Base-by-base conservation (phyloP, 495 filamentous ascomycete species). In the Tuber indicum region DNA sequence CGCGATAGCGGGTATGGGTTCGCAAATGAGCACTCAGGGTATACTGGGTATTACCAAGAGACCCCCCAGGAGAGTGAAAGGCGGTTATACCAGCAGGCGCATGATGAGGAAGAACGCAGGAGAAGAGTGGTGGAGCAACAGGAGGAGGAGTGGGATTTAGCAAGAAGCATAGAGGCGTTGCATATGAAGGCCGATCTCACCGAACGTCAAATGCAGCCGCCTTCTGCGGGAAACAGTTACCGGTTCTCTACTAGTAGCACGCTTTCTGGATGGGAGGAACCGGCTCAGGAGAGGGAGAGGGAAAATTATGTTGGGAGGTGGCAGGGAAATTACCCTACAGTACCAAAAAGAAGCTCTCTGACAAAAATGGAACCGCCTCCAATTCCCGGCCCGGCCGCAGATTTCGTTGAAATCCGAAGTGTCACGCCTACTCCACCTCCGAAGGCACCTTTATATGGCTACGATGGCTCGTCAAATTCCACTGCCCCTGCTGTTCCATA, bases 221-320 rank as follows among this genome's bases (percentile, higher is more conserved):
- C 75, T 6, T 17, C 47, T 43, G 66, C 66, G 16, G 46, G 72
- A 44, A 73, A 79, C 26, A 79, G 72, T 52, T 46, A 78, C 41
- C 62, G 77, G 41, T 70, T 78, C 44, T 79, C 77, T 16, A 75
- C 72, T 26, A 26, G 45, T 23, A 72, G 91, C 0, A 83, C 90
- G 42, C 93, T 90, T 90, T 89, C 88, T 23, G 87, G 89, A 52
- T 91, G 89, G 89, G 84, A 86, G 77, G 73, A 84, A 36, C 81
- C 78, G 2, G 78, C 84, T 43, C 72, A 79, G 14, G 78, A 81
- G 52, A 74, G 79, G 43, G 71, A 79, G 80, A 26, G 82, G 79
- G 81, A 86, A 87, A 77, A 84, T 82, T 83, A 86, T 42, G 76
- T 84, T 16, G 82, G 86, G 41, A 80, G 72, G 4, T 82, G 75